phyloP scores from a whole-genome alignment of 192 early-diverging fungal genomes.

The Backusella liffmaniae region DNA sequence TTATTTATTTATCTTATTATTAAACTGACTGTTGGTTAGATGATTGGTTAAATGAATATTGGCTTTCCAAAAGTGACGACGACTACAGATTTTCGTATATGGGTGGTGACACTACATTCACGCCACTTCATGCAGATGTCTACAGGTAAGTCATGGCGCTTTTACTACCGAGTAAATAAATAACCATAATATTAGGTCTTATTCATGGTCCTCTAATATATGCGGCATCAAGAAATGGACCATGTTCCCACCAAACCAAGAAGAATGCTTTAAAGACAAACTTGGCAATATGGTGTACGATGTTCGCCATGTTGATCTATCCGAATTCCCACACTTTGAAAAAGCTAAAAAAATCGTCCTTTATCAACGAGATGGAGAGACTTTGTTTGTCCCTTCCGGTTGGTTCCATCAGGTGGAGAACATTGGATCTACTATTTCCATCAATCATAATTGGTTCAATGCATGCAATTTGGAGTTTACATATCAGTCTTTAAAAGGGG shows the following conservation, averaged over 20 bases:
- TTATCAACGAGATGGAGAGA: conserved; percentile 62
- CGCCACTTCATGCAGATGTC: conserved; percentile 78
- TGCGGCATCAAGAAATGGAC: conserved; percentile 72
- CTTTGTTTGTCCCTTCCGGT: conserved; percentile 69
- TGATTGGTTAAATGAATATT: conserved; percentile 75
- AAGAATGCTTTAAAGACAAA: conserved; percentile 53
- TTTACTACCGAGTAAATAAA: not conserved
- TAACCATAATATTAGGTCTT: conserved; percentile 40
- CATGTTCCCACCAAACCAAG: conserved; percentile 65
- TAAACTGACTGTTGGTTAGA: conserved; percentile 29
- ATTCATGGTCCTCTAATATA: conserved; percentile 77
- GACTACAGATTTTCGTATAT: conserved; percentile 76
- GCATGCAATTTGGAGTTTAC: conserved; percentile 54
- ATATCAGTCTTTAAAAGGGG: conserved; percentile 42
- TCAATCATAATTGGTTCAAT: conserved; percentile 79
- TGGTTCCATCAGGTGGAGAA: conserved; percentile 80
- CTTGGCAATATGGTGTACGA: conserved; percentile 59
- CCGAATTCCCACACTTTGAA: conserved; percentile 48
- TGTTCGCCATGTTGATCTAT: conserved; percentile 45
- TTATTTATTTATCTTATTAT: not conserved
- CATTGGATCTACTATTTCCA: conserved; percentile 67
- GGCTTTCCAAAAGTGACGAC: conserved; percentile 52
- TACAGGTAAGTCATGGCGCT: conserved; percentile 42
- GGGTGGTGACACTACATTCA: conserved; percentile 69
- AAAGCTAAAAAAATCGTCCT: conserved; percentile 48